Evolutionary conservation across 164 flowering plant species (phyloP), one percentile per base, ranked within the genome.

Genomic region (Houttuynia cordata): DNA sequence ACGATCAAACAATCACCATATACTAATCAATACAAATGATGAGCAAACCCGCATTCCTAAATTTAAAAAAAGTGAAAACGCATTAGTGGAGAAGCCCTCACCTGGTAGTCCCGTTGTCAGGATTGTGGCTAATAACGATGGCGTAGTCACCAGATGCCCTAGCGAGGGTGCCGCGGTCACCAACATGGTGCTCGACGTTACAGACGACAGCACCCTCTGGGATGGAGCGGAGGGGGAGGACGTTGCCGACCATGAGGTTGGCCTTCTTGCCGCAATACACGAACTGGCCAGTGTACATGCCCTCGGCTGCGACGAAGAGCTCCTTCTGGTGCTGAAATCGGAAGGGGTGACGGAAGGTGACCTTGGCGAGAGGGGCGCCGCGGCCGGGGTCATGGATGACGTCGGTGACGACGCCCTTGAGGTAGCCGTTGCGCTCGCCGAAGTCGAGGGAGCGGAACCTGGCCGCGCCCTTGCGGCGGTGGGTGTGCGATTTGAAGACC

Each of bases 141-240:
- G 80, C 80, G 34, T 81, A 81, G 55, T 81, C 85, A 3, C 85
- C 85, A 42, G 85, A 79, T 7, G 68, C 54, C 63, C 85, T 71
- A 34, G 85, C 85, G 5, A 81, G 62, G 18, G 69, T 75, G 10
- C 85, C 85, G 9, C 83, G 81, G 50, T 79, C 86, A 1, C 86
- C 86, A 9, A 79, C 81, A 37, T 78, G 81, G 67, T 79, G 81
- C 68, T 81, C 86, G 20, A 81, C 86, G 70, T 81, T 81, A 68
- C 86, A 81, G 9, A 81, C 76, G 10, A 81, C 86, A 12, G 83
- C 85, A 12, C 85, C 85, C 53, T 81, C 85, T 7, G 85, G 85
- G 52, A 79, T 75, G 15, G 85, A 79, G 51, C 83, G 59, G 55
- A 81, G 58, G 0, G 86, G 86, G 18, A 81, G 63, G 1, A 81